These are phyloP conservation scores for Gentiana dahurica DNA, from an alignment of 257 asterid genomes.

Conservation along the genomic window DNA sequence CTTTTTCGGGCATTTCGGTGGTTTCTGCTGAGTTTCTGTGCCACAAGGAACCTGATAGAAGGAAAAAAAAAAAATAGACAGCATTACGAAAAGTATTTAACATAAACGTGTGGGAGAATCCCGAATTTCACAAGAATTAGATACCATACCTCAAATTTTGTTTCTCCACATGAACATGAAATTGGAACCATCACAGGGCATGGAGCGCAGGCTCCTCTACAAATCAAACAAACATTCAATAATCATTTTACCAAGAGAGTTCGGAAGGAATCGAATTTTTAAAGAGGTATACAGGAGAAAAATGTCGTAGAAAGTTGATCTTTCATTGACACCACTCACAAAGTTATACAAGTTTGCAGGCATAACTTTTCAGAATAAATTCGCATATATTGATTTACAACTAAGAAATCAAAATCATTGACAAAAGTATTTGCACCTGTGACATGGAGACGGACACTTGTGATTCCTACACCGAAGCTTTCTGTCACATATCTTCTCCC, in stretches of 20 bases:
- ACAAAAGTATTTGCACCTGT: conserved; percentile 39
- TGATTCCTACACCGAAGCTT: conserved; percentile 94
- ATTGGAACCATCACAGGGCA: conserved; percentile 87
- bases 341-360: not conserved
- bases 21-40: conserved; percentile 72
- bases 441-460: conserved; percentile 97
- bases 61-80: conserved; percentile 6
- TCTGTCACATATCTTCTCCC: conserved; percentile 69
- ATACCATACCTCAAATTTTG: conserved; percentile 75
- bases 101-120: too few species aligned
- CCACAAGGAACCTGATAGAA: conserved; percentile 92
- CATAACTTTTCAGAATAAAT: not conserved
- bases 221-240: conserved; percentile 22
- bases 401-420: not conserved
- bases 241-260: not conserved
- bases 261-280: not conserved
- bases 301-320: not conserved
- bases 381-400: too few species aligned
- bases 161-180: conserved; percentile 73
- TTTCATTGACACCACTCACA: not conserved
- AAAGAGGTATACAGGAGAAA: too few species aligned
- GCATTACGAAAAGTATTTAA: conserved; percentile 2
- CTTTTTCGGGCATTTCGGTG: conserved; percentile 74
- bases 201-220: conserved; percentile 94
- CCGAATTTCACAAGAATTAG: too few species aligned